These are phyloP conservation scores for Hansfordia pulvinata DNA, from an alignment of 2,329 filamentous ascomycete species.

Conservation along the genomic window DNA sequence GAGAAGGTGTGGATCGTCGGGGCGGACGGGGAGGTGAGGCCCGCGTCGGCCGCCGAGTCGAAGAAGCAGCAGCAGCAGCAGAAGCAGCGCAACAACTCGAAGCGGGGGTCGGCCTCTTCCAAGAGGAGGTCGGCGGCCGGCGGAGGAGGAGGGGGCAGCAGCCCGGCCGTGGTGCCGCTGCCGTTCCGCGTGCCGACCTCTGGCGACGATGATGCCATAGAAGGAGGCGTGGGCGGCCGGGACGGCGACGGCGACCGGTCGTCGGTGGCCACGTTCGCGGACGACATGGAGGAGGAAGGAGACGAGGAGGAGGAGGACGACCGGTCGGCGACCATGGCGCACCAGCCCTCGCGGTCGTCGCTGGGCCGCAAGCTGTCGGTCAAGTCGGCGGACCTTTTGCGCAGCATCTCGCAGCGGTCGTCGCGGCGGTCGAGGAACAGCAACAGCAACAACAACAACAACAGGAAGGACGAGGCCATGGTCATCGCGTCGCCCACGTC, in stretches of 20 bases:
- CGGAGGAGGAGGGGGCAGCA: too few species aligned
- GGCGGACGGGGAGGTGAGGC: constrained; percentile 15
- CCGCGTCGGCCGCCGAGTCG: too few species aligned
- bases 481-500: constrained; percentile 8
- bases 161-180: constrained; percentile 47
- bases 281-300: too few species aligned
- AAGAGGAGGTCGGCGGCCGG: constrained; percentile 25
- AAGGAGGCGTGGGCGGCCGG: constrained; percentile 14
- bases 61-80: too few species aligned
- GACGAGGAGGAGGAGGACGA: too few species aligned
- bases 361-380: constrained; percentile 34
- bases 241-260: constrained; percentile 41
- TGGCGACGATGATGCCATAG: constrained; percentile 13
- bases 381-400: constrained; percentile 29
- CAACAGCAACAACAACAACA: too few species aligned
- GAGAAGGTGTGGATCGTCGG: constrained; percentile 19
- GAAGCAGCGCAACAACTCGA: too few species aligned
- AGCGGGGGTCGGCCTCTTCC: constrained; percentile 18
- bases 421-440: too few species aligned
- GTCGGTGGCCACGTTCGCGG: constrained; percentile 58
- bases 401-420: constrained; percentile 30
- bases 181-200: constrained; percentile 55
- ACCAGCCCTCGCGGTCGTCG: constrained; percentile 19
- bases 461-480: too few species aligned
- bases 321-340: constrained; percentile 11